Base-by-base conservation (phyloP, 1,284 basidiomycete species). In the Anthracocystis panici-leucophaei region DNA sequence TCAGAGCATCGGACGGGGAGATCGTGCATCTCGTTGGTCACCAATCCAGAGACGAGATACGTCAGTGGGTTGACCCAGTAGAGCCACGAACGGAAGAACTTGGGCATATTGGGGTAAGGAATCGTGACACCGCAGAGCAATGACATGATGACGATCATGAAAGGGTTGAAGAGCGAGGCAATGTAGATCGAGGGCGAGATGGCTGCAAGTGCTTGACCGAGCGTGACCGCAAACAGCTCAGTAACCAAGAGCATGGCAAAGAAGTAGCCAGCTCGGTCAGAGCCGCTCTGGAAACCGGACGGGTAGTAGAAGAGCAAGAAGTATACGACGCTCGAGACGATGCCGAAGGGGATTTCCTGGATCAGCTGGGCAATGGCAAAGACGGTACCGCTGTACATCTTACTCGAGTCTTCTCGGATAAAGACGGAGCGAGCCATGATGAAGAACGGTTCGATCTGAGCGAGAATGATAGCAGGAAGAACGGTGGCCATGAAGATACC, bases 11-110 rank as follows among this genome's bases (percentile, higher is more conserved):
- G 84, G 62, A 96, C 91, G 0, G 82, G 79, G 6, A 93, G 87
- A 16, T 91, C 92, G 81, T 93, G 90, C 31, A 97, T 88, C 80
- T 92, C 93, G 9, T 91, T 93, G 0, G 91, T 89, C 49, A 93
- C 85, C 87, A 95, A 90, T 2, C 70, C 65, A 9, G 56, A 57
- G 14, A 73, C 60, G 21, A 72, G 54, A 38, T 66, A 72, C 8
- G 69, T 72, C 11, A 72, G 41, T 2, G 69, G 69, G 23, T 65
- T 63, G 20, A 63, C 46, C 31, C 48, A 55, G 42, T 65, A 72
- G 27, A 72, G 53, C 59, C 63, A 72, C 3, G 25, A 27, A 10
- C 27, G 27, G 53, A 53, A 72, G 52, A 72, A 64, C 25, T 52
- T 18, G 5, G 71, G 60, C 52, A 79, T 61, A 41, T 58, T 59